Base-by-base conservation (phyloP, 2,329 filamentous ascomycete species). In the Nemania sp. region DNA sequence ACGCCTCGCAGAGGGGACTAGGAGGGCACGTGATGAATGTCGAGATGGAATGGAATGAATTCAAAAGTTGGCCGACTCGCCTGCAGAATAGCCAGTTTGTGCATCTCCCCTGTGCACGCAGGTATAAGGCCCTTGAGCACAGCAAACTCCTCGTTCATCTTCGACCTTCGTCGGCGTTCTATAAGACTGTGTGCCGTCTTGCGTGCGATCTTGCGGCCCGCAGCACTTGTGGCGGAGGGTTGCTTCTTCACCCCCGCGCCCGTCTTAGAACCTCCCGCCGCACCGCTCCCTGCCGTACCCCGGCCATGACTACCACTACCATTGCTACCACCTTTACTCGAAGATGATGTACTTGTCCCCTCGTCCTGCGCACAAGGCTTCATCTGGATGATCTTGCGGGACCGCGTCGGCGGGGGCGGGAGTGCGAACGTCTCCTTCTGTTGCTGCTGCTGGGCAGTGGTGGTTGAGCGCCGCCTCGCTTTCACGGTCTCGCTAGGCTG, bases 81-180 rank as follows among this genome's bases (percentile, higher is more conserved):
- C 88, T 98, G 94, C 58, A 98, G 82, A 73, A 98, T 98, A 18
- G 94, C 94, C 65, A 98, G 83, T 81, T 99, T 99, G 80, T 98
- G 96, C 96, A 98, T 98, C 77, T 98, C 95, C 6, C 94, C 94
- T n/a, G 88, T 89, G 79, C 96, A 98, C 1, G 96, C 95, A 0
- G 96, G 96, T 65, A 98, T 97, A 92, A 99, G 94, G 75, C 91
- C 88, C 82, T 98, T 98, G 72, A 98, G 82, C 18, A 97, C 92
- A 1, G 90, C 92, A 82, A 98, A 98, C 81, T 98, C 96, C 79
- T 98, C 95, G 74, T 99, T 98, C 95, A 98, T 99, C 84, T 98
- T 99, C 13, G 93, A 97, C 70, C 96, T 86, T 74, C 96, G 85
- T 66, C 95, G 85, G 53, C 96, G 86, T 82, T 99, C 96, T 74